phyloP scores from a whole-genome alignment of 768 basidiomycete species.

The Trametopsis cervina region DNA sequence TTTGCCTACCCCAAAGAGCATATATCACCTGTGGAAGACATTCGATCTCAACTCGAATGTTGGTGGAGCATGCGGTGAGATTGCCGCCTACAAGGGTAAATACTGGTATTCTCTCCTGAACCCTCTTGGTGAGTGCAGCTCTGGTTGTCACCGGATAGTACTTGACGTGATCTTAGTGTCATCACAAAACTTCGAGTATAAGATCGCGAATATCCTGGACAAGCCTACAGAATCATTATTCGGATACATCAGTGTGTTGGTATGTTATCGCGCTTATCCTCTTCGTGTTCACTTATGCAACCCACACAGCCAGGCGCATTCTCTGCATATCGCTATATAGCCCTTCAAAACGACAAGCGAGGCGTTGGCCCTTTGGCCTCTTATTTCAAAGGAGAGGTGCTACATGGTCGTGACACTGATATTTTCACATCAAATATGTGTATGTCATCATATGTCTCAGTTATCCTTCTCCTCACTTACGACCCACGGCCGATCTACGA shows the following conservation, averaged over 20 bases:
- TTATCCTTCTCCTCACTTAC: neutral
- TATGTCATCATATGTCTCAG: conserved; percentile 29
- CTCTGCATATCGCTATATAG: conserved; percentile 88
- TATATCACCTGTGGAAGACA: conserved; percentile 94
- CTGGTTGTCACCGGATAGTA: neutral
- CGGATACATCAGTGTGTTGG: conserved; percentile 94
- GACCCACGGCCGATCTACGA: neutral
- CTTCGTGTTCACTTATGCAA: neutral
- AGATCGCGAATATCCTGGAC: conserved; percentile 84
- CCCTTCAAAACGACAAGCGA: conserved; percentile 74
- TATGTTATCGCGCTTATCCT: conserved; percentile 22
- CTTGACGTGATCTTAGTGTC: conserved; percentile 48
- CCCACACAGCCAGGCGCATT: conserved; percentile 75
- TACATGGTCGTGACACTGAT: conserved; percentile 79
- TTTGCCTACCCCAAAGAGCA: conserved; percentile 77
- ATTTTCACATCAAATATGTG: conserved; percentile 98
- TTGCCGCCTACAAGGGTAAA: conserved; percentile 87
- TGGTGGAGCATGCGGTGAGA: conserved; percentile 96
- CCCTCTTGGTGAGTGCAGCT: conserved; percentile 56
- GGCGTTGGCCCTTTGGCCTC: conserved; percentile 88
- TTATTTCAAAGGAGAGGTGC: conserved; percentile 93
- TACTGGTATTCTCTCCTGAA: conserved; percentile 77
- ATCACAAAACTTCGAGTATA: conserved; percentile 95
- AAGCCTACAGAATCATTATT: conserved; percentile 86
- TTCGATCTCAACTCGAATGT: conserved; percentile 91